A percentile compares a stretch with the other conserved stretches of the same genome.
Evolutionary conservation across 1,284 basidiomycete species (phyloP).

Genomic region (Cryptococcus sp.): DNA sequence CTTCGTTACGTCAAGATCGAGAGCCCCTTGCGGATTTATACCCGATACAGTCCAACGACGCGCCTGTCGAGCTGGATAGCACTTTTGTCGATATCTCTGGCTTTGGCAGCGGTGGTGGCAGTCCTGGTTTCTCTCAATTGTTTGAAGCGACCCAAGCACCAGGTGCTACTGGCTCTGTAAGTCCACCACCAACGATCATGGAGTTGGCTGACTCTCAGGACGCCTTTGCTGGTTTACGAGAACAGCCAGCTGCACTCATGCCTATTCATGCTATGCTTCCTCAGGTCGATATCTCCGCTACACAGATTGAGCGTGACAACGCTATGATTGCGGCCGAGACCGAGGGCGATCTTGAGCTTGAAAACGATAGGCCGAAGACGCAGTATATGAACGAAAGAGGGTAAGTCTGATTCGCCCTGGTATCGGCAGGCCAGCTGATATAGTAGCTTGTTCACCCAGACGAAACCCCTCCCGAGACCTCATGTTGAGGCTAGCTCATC

Average conservation of each 20-base stretch:
- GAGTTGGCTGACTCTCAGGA: no score
- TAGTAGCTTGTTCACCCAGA: conserved; percentile 40
- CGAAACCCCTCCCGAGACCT: conserved; percentile 29
- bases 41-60: no score
- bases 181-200: background rate
- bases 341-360: conserved; percentile 15
- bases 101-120: conserved; percentile 14
- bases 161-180: background rate
- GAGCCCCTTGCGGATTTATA: background rate
- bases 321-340: conserved; percentile 34
- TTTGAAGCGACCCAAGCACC: conserved; percentile 34
- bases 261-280: conserved; percentile 30
- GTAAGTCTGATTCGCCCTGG: conserved; percentile 14
- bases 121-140: conserved; percentile 39
- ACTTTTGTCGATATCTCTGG: conserved; percentile 20
- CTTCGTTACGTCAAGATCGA: no score
- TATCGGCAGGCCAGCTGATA: no score
- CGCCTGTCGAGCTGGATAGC: background rate
- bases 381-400: conserved; percentile 39
- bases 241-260: conserved; percentile 14
- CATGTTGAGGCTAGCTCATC: no score
- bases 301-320: conserved; percentile 38
- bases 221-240: conserved; percentile 29
- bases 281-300: conserved; percentile 29
- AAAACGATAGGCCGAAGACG: conserved; percentile 10